Base-by-base conservation (phyloP, 768 basidiomycete species). In the Kwoniella bestiolae region DNA sequence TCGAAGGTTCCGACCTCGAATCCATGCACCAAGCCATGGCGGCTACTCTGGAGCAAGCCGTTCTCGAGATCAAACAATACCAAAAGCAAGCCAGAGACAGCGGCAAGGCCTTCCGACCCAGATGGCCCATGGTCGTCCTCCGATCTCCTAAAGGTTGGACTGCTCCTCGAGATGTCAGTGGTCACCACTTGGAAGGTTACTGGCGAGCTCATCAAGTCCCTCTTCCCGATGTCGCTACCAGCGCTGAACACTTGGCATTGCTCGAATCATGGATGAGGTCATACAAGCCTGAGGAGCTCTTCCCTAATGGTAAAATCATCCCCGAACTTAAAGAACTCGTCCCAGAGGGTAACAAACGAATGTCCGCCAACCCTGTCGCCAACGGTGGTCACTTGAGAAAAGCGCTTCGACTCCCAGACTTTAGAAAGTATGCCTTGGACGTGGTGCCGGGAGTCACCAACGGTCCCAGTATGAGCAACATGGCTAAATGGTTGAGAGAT, bases 131-230 rank as follows among this genome's bases (percentile, higher is more conserved):
- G 71, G 74, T 80, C 63, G 49, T 80, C 29, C 67, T 80, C 21
- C 63, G 79, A 46, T 70, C 68, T 26, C 79, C 79, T 49, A 80
- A 80, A 61, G 86, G 91, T 44, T 87, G 86, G 83, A 85, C 87
- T 9, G 88, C 89, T 2, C 91, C 91, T 2, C 87, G 88, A 71
- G 67, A 81, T 21, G 79, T 91, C 44, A 84, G 86, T 61, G 90
- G 88, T 31, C 86, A 90, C 68, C 86, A 85, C 68, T 85, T 93
- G 56, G 90, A 91, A 77, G 90, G 90, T 28, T 91, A 88, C 31
- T 94, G 89, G 85, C 88, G 85, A 66, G 86, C 92, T 0, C 92
- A 95, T 76, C 92, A 94, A 82, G 91, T 95, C 2, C 92, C 93
- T 7, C 85, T 94, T n/a, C 87, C 91, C 6, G 83, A 84, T n/a